Conservation (phyloP, 1,284 basidiomycete species). For the Ganoderma multipileum region DNA sequence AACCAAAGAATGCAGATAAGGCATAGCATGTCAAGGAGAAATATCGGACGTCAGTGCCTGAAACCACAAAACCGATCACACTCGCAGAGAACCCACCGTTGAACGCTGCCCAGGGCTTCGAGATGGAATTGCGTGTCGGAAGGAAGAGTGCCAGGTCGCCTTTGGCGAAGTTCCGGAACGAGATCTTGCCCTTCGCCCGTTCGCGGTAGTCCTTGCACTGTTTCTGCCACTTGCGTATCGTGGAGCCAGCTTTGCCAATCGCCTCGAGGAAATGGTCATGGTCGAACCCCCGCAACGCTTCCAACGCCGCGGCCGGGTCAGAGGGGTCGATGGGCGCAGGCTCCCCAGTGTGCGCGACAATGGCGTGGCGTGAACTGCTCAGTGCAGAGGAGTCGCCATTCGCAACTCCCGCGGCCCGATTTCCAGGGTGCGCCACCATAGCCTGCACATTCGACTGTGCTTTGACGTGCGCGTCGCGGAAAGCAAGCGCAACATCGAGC, state of each 20-base stretch:
- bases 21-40: constrained; percentile 38
- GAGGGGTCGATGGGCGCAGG: constrained; percentile 77
- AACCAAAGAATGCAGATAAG: constrained; percentile 6
- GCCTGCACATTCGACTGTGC: constrained; percentile 68
- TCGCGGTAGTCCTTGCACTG: constrained; percentile 95
- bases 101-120: constrained; percentile 97
- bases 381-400: constrained; percentile 56
- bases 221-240: constrained; percentile 96
- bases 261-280: constrained; percentile 86
- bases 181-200: constrained; percentile 91
- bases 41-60: constrained; percentile 43
- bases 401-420: constrained; percentile 25
- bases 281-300: constrained; percentile 76
- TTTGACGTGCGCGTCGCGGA: constrained; percentile 75
- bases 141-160: constrained; percentile 96
- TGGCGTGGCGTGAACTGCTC: constrained; percentile 54
- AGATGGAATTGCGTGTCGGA: constrained; percentile 91
- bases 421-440: constrained; percentile 63
- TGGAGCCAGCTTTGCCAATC: constrained; percentile 79
- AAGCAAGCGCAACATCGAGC: constrained; percentile 76
- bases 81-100: constrained; percentile 65
- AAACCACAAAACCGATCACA: constrained; percentile 23
- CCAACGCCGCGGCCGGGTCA: constrained; percentile 71
- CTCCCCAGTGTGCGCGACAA: constrained; percentile 64
- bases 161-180: constrained; percentile 91